Evolutionary conservation across 257 asterid species (phyloP).

Genomic region (Lycium barbarum): DNA sequence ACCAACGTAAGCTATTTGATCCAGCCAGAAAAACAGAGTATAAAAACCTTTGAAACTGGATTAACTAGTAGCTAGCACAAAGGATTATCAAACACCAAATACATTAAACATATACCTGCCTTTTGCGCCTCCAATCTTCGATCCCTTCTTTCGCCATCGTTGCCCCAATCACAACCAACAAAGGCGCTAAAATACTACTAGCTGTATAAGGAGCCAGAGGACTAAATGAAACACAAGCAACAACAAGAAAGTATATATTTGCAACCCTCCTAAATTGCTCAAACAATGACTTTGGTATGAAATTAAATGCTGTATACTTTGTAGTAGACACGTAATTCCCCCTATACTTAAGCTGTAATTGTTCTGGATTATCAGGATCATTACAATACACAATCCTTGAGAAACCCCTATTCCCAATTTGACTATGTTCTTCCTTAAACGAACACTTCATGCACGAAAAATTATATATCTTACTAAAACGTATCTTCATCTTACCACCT

Average conservation of each 20-base stretch:
- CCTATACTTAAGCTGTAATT: constrained; percentile 59
- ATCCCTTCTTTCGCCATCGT: constrained; percentile 93
- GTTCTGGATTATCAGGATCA: constrained; percentile 78
- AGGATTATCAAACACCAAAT: constrained; percentile 22
- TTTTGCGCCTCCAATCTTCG: constrained; percentile 95
- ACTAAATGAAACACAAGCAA: constrained; percentile 87
- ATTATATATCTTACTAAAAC: constrained; percentile 69
- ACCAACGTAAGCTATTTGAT: neutral
- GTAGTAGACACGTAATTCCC: constrained; percentile 90
- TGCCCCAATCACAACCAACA: constrained; percentile 85
- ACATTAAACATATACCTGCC: constrained; percentile 56
- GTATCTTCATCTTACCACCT: constrained; percentile 41
- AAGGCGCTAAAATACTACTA: constrained; percentile 72
- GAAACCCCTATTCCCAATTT: constrained; percentile 85
- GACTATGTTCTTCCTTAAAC: constrained; percentile 65
- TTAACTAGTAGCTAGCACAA: neutral
- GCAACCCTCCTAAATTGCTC: constrained; percentile 99
- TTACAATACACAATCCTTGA: constrained; percentile 84
- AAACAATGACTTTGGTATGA: constrained; percentile 86
- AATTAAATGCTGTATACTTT: constrained; percentile 76
- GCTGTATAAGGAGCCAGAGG: constrained; percentile 87
- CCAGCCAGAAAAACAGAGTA: neutral
- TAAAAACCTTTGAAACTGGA: neutral
- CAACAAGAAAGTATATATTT: constrained; percentile 81
- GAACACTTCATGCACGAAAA: constrained; percentile 69